Base-by-base conservation (phyloP, 495 filamentous ascomycete species). In the Aspergillus cristatus region DNA sequence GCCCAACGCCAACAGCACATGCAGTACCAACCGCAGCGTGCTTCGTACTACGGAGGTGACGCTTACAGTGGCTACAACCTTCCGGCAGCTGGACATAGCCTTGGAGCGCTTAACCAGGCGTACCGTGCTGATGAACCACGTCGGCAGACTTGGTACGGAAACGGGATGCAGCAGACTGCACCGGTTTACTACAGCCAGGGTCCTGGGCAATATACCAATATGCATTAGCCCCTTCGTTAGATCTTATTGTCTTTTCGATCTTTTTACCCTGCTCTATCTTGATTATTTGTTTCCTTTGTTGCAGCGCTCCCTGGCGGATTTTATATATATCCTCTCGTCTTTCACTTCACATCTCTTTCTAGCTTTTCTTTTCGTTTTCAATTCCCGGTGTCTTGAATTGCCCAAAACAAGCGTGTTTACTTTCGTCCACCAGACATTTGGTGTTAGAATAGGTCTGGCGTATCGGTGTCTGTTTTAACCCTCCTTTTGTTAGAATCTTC, bases 1-100 rank as follows among this genome's bases (percentile, higher is more conserved):
- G 73, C 76, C 11, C 81, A 84, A 39, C 74, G 81, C 13, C 79
- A 84, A 41, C 77, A 81, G 18, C 71, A 82, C 41, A 48, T 43
- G 32, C 56, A 63, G 25, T 65, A 72, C 28, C 63, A 65, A 35
- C 43, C 13, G 44, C 40, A 17, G 14, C 38, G 12, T 29, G 33
- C n/a, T 37, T 42, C 2, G 18, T 12, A 7, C 10, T 8, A 24
- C 20, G 32, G 36, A 6, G 39, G 42, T 8, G 14, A 15, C 22
- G 18, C 40, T 8, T 42, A 43, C 35, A 47, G 35, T 34, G 46
- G 65, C 39, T 70, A 70, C 41, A 66, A 61, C 34, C 49, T 66
- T 12, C 63, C 63, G 0, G 44, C 44, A 1, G 63, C 63, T n/a
- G 68, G 55, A 38, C 61, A 53, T 29, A 67, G 63, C 7, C 64